Conservation (phyloP, 1,139 yeast species). For the Magnusiomyces fungicola region DNA sequence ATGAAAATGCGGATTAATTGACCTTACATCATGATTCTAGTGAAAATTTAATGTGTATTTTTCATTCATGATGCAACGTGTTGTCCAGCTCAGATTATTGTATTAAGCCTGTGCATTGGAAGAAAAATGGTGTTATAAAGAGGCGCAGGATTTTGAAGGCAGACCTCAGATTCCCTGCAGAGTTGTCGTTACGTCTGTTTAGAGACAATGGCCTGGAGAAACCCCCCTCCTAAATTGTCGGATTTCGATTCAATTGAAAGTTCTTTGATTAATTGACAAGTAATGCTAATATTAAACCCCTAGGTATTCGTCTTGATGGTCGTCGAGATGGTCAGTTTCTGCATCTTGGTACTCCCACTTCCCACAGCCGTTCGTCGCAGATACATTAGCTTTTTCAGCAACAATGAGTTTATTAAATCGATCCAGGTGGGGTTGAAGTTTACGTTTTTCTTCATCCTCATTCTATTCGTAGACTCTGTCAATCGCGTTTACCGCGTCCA, state of each 20-base stretch:
- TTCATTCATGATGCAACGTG: no score
- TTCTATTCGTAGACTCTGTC: conserved; percentile 81
- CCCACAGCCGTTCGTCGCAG: conserved; percentile 71
- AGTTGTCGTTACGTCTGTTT: no score
- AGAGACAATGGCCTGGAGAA: no score
- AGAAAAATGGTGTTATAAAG: no score
- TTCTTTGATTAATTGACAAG: neutral
- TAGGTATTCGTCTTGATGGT: conserved; percentile 64
- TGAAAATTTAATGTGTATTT: no score
- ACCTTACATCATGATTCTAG: no score
- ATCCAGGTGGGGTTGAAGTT: conserved; percentile 40
- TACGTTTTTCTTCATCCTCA: conserved; percentile 72
- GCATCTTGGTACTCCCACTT: conserved; percentile 75
- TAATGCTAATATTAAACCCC: neutral
- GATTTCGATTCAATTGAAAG: neutral
- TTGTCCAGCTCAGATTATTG: no score
- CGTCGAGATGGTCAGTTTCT: conserved; percentile 73
- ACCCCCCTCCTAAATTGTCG: neutral
- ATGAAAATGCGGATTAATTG: neutral
- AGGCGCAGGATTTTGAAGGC: no score
- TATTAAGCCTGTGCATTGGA: no score
- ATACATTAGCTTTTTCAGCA: conserved; percentile 53
- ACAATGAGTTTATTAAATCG: conserved; percentile 65
- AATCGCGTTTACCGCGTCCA: conserved; percentile 73
- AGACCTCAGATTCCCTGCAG: no score